phyloP scores from a whole-genome alignment of 257 asterid species.

The Petunia axillaris region DNA sequence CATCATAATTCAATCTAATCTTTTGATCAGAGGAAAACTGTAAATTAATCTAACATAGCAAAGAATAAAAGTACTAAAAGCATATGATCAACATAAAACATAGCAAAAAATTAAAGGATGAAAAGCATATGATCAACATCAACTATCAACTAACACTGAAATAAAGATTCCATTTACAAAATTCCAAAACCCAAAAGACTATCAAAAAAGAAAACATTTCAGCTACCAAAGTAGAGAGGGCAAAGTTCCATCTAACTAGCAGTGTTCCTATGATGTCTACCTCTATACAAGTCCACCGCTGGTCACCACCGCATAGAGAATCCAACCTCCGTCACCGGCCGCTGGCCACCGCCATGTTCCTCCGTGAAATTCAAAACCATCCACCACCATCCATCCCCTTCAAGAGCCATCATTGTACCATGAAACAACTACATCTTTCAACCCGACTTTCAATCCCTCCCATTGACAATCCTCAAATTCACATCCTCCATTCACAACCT shows the following conservation, averaged over 20 bases:
- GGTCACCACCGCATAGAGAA: background rate
- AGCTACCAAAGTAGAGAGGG: background rate
- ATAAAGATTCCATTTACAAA: background rate
- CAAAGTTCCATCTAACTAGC: background rate
- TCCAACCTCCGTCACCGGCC: background rate
- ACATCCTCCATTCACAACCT: constrained; percentile 50
- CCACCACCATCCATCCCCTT: background rate
- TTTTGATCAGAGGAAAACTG: too few species aligned
- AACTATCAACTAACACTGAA: background rate
- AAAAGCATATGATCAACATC: background rate
- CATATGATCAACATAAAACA: background rate
- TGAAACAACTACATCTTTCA: constrained; percentile 53
- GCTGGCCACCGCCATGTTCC: background rate
- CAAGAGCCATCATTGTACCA: constrained; percentile 50
- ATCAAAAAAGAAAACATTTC: background rate
- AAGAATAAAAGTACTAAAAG: too few species aligned
- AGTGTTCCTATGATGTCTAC: background rate
- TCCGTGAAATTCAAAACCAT: background rate
- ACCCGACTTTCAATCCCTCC: constrained; percentile 64
- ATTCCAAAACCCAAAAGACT: background rate
- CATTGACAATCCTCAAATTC: constrained; percentile 67
- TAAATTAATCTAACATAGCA: too few species aligned
- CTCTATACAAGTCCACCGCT: background rate
- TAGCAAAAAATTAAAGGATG: background rate
- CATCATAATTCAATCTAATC: background rate